Evolutionary conservation across 768 basidiomycete genomes (phyloP).

Genomic region (Auricularia cornea): DNA sequence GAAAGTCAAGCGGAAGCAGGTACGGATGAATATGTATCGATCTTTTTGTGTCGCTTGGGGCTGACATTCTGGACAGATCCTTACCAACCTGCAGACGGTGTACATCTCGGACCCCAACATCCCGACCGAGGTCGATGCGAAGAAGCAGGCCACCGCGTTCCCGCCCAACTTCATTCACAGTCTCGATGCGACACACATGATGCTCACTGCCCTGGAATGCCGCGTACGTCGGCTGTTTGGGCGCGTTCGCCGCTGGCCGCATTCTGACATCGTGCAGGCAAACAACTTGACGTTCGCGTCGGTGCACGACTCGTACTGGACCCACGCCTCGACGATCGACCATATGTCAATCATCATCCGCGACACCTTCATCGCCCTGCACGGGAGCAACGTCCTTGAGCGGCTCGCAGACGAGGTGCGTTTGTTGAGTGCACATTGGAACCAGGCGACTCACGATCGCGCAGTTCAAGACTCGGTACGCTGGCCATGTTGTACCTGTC

Average conservation of each 20-base stretch:
- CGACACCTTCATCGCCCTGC: slow-evolving; percentile 87
- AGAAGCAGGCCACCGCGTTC: slow-evolving; percentile 93
- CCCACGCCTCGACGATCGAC: slow-evolving; percentile 81
- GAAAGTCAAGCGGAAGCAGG: slow-evolving; percentile 68
- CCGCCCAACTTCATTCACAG: slow-evolving; percentile 98
- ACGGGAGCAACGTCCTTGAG: slow-evolving; percentile 75
- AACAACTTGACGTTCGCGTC: slow-evolving; percentile 79
- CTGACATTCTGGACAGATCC: slow-evolving; percentile 31
- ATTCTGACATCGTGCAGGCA: slow-evolving; percentile 37
- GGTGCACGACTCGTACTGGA: slow-evolving; percentile 99
- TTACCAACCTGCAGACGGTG: slow-evolving; percentile 77
- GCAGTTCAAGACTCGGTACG: slow-evolving; percentile 73
- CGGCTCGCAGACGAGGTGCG: slow-evolving; percentile 68
- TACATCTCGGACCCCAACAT: slow-evolving; percentile 82
- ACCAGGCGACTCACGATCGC: slow-evolving; percentile 3
- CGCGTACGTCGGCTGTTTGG: slow-evolving; percentile 38
- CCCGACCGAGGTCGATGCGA: slow-evolving; percentile 68
- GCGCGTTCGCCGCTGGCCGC: background rate
- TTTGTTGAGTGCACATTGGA: slow-evolving; percentile 3
- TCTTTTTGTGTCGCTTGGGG: background rate
- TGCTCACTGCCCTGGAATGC: slow-evolving; percentile 89
- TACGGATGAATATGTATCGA: slow-evolving; percentile 6
- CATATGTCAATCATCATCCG: slow-evolving; percentile 84
- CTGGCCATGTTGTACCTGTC: slow-evolving; percentile 59
- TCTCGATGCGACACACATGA: slow-evolving; percentile 97